Evolutionary conservation across 306 rosid species (phyloP), one percentile per base, ranked within the genome.

Genomic region (Cucumis sativus): DNA sequence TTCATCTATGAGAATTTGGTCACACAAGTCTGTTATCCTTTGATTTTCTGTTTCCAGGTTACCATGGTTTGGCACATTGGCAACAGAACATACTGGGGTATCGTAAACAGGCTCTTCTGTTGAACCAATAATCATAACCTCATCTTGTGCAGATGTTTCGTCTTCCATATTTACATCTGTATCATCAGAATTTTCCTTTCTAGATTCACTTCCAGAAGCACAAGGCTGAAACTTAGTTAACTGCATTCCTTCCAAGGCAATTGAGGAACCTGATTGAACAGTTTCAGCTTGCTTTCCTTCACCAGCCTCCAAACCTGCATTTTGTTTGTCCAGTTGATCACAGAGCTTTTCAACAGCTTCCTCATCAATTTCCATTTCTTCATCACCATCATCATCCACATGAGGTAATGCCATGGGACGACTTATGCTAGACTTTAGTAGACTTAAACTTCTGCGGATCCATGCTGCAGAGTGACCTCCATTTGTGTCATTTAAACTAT

Each of bases 301-400:
- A 77, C 56, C 60, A 80, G 54, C 81, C 33, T 75, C 82, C 51
- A 60, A 51, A 74, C 62, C 63, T 62, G 83, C 75, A 74, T 82
- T 63, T 80, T 88, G 82, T 80, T 83, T 82, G 69, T 79, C 83
- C 75, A 83, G 86, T 86, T 81, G 84, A 75, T 56, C 80, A 77
- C 88, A 88, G 41, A 88, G 83, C 62, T 86, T 88, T 79, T 89
- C 91, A 82, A 89, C 89, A 77, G 86, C 94, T 79, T 89, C 96
- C 84, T 86, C 99, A 12, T 89, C 98, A 83, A 96, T 92, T 82
- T 96, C 99, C 99, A 96, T 96, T 86, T 96, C 99, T 80, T 86
- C 94, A 83, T 96, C 98, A 78, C 97, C 88, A 71, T 96, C 99
- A 64, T 92, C 94, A 25, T 92, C 98, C 39, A 89, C 80, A 77